A percentile compares a stretch with the other conserved stretches of the same genome.
These are phyloP conservation scores for Thraustochytrium striatum DNA, from an alignment of 352 stramenopile genomes.

Conservation along the genomic window DNA sequence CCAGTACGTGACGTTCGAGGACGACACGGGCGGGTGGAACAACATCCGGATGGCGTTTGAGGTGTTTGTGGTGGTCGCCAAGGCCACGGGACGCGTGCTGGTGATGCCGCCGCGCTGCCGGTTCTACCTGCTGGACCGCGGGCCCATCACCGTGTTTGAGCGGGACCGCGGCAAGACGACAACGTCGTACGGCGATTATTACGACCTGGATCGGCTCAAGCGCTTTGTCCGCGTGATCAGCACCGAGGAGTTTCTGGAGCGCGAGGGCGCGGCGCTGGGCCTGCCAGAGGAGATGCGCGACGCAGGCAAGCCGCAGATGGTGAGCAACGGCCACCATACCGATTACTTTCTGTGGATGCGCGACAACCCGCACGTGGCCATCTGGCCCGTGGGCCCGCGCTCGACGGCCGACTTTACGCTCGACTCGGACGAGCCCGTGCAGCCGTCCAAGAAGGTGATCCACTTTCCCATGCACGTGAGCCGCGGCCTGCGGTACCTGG, in stretches of 20 bases:
- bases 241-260: constrained; percentile 69
- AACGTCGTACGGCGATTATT: constrained; percentile 39
- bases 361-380: background rate
- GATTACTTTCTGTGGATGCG: constrained; percentile 49
- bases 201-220: constrained; percentile 24
- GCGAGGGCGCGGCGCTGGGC: constrained; percentile 60
- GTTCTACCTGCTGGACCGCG: constrained; percentile 66
- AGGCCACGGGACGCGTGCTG: constrained; percentile 68
- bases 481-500: constrained; percentile 5
- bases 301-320: background rate
- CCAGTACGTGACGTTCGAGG: constrained; percentile 78
- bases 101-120: constrained; percentile 67
- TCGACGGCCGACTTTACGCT: constrained; percentile 27
- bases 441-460: background rate
- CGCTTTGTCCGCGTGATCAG: constrained; percentile 66
- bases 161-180: constrained; percentile 45
- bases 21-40: constrained; percentile 75
- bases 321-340: constrained; percentile 43
- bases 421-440: background rate
- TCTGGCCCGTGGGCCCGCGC: constrained; percentile 31
- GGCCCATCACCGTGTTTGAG: constrained; percentile 26
- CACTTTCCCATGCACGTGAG: constrained; percentile 47
- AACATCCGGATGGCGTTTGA: constrained; percentile 81
- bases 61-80: constrained; percentile 66
- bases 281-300: constrained; percentile 27